A percentile compares a stretch with the other conserved stretches of the same genome.
These are phyloP conservation scores for Aspergillus sp. DNA, from an alignment of 2,329 filamentous ascomycete species.

Conservation along the genomic window DNA sequence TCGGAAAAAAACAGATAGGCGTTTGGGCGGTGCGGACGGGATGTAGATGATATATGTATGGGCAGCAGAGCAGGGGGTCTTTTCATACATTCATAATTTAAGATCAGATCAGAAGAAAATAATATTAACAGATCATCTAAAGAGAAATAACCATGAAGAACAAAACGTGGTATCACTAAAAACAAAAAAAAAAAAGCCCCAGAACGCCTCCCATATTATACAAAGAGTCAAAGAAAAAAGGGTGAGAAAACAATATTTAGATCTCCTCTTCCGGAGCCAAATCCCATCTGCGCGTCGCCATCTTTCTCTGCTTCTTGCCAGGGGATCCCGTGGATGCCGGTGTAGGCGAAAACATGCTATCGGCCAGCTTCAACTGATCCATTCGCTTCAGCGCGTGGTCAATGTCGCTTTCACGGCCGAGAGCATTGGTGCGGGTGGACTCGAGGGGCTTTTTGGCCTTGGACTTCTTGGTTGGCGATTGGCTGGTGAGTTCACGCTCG, in stretches of 20 bases:
- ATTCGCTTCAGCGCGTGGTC: slow-evolving; percentile 40
- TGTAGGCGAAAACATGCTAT: slow-evolving; percentile 30
- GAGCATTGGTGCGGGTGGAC: slow-evolving; percentile 28
- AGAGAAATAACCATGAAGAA: slow-evolving; percentile 32
- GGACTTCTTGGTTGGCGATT: slow-evolving; percentile 62
- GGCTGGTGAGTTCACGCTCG: slow-evolving; percentile 63
- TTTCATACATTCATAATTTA: background rate
- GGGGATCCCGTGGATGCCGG: slow-evolving; percentile 26
- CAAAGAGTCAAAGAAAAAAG: slow-evolving; percentile 2
- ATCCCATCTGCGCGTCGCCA: slow-evolving; percentile 50
- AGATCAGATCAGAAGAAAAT: background rate
- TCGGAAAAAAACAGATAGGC: background rate
- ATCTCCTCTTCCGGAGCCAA: slow-evolving; percentile 44
- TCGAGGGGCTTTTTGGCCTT: slow-evolving; percentile 31
- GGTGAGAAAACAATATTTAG: slow-evolving; percentile 7
- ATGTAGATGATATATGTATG: background rate
- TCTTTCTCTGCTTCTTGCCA: slow-evolving; percentile 43
- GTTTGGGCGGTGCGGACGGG: background rate
- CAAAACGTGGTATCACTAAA: background rate
- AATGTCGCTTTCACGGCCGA: slow-evolving; percentile 40
- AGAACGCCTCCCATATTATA: background rate
- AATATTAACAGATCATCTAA: background rate
- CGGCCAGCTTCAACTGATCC: slow-evolving; percentile 39
- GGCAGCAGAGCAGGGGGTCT: background rate
- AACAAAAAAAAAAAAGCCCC: background rate